These are phyloP conservation scores for Yamadazyma sp. DNA, from an alignment of 805 yeast genomes.

Conservation along the genomic window DNA sequence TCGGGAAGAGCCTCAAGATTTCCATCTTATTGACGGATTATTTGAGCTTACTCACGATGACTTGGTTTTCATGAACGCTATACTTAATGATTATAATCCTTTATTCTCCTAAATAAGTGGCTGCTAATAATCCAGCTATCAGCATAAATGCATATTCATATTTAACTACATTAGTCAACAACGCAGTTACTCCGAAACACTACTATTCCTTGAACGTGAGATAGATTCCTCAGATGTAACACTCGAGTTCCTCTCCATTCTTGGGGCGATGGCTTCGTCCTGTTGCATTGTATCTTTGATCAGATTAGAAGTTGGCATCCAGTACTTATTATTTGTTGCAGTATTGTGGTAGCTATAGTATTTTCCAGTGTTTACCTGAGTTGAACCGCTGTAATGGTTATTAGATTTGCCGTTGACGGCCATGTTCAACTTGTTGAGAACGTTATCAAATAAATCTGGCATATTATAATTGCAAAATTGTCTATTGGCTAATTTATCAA, in stretches of 20 bases:
- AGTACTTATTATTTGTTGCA: conserved; percentile 38
- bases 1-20: neutral
- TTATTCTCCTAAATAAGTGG: conserved; percentile 7
- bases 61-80: conserved; percentile 19
- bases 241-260: conserved; percentile 8
- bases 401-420: conserved; percentile 34
- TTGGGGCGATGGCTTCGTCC: conserved; percentile 1
- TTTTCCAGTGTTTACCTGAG: conserved; percentile 38
- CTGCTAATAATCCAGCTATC: no score
- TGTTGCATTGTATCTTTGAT: conserved; percentile 1
- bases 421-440: conserved; percentile 32
- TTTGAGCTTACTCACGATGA: conserved; percentile 20
- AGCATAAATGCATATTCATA: no score
- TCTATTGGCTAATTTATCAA: conserved; percentile 2
- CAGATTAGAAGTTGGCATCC: conserved; percentile 29
- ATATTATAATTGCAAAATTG: conserved; percentile 8
- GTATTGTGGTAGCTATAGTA: conserved; percentile 37
- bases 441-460: conserved; percentile 41
- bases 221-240: conserved; percentile 9
- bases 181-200: conserved; percentile 15
- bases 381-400: conserved; percentile 29
- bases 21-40: neutral
- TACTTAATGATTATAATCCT: conserved; percentile 14
- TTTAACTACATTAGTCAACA: conserved; percentile 3
- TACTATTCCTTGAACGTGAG: conserved; percentile 10